These are phyloP conservation scores for Aphanomyces invadans DNA, from an alignment of 352 stramenopile genomes.

Conservation along the genomic window DNA sequence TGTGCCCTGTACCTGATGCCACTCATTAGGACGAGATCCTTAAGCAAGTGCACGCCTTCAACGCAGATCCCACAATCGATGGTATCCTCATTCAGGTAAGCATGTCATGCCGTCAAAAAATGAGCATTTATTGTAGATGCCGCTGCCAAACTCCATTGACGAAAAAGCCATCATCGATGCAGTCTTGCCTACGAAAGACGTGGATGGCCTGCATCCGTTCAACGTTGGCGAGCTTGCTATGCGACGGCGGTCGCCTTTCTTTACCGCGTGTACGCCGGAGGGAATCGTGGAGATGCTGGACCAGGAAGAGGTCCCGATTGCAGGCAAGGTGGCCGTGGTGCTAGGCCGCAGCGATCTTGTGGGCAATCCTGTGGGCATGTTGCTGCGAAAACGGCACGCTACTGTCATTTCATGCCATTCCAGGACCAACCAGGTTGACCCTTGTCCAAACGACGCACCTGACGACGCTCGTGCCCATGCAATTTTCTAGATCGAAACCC, in stretches of 20 bases:
- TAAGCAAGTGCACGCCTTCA: constrained; percentile 64
- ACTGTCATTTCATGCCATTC: constrained; percentile 98
- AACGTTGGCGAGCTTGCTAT: constrained; percentile 92
- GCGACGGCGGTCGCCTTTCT: constrained; percentile 38
- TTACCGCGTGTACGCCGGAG: constrained; percentile 78
- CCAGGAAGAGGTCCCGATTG: constrained; percentile 80
- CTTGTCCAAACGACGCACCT: too few relatives aligned
- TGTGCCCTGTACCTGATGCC: neutral
- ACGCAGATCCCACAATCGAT: constrained; percentile 64
- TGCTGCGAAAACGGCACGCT: constrained; percentile 92
- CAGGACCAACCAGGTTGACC: constrained; percentile 82
- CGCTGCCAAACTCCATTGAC: constrained; percentile 85
- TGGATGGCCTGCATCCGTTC: constrained; percentile 97
- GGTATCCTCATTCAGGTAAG: constrained; percentile 84
- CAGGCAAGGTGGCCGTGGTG: constrained; percentile 94
- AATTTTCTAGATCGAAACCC: constrained; percentile 43
- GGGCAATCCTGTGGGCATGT: constrained; percentile 92
- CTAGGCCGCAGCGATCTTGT: constrained; percentile 97
- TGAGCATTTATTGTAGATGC: constrained; percentile 35
- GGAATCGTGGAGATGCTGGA: constrained; percentile 88
- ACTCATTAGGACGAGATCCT: constrained; percentile 42
- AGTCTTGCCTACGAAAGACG: constrained; percentile 92
- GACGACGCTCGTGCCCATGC: too few relatives aligned
- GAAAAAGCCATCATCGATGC: constrained; percentile 88
- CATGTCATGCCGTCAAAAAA: neutral